Evolutionary conservation across 129 eudicot species (phyloP), one percentile per base, ranked within the genome.

Genomic region (sunflower (Helianthus annuus)): DNA sequence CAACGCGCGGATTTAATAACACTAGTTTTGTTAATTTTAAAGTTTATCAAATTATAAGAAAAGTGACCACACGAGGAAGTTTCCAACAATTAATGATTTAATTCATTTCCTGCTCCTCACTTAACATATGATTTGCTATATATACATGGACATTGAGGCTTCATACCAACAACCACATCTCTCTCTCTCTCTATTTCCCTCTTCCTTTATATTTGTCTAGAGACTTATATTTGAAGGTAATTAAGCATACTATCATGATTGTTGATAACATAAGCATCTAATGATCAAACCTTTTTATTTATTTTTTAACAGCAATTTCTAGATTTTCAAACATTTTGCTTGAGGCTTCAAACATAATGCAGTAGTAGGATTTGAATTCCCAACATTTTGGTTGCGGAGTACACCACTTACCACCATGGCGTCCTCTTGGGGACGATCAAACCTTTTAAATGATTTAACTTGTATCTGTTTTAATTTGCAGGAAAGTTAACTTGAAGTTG

Each of bases 71-170:
- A 42, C 46, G 4, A 42, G 1, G 66, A 34, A 6, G 45, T 60
- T 60, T 14, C 3, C 66, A 60, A 60, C 66, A 60, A 12, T 60
- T 29, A 42, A 42, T 42, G 46, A 42, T 42, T 42, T 42, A 60
- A 60, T 60, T 29, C 66, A 34, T 60, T 29, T 60, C 11, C 17
- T 60, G 66, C n/a, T 40, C 45, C 66, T 27, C 42, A 60, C 45
- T 60, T 32, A 29, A 32, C 32, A 32, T 34, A 60, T 60, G 66
- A 32, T 45, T 60, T 60, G 66, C 66, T 60, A 60, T 60, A 60
- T 60, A 32, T 60, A 60, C 66, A 32, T 13, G 45, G 22, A 42
- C 45, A 13, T 60, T 60, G 66, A 58, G 15, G 17, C 66, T 34
- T 42, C 44, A 60, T 32, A 60, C 66, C 66, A 5, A 60, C 66